Percentiles rank a stretch among this genome's conserved stretches.
These are phyloP conservation scores for Lanmaoa rubissima DNA, from an alignment of 768 basidiomycete species.

Conservation along the genomic window DNA sequence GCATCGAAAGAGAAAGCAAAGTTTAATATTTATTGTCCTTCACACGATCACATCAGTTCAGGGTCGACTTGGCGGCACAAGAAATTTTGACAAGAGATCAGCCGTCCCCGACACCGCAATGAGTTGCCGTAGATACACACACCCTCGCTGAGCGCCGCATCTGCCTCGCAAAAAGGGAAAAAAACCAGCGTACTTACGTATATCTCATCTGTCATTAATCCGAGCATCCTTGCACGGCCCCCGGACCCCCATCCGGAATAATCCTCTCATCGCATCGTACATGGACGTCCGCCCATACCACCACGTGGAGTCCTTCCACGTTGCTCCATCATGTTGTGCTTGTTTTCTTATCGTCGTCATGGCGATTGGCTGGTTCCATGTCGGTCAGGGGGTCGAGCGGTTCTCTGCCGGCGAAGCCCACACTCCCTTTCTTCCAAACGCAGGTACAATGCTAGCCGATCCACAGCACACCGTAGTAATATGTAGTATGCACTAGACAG, in stretches of 20 bases:
- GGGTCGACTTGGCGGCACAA: slow-evolving; percentile 14
- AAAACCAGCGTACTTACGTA: too few species aligned
- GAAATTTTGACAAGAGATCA: slow-evolving; percentile 1
- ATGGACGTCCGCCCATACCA: background rate
- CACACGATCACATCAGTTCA: slow-evolving; percentile 15
- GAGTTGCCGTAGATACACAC: slow-evolving; percentile 17
- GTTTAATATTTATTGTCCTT: slow-evolving; percentile 18
- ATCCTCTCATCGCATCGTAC: background rate
- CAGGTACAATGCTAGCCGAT: background rate
- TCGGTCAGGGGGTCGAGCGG: background rate
- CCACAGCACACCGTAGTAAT: background rate
- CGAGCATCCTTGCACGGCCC: background rate
- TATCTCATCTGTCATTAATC: too few species aligned
- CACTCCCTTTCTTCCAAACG: background rate
- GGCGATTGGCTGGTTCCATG: background rate
- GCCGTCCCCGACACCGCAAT: slow-evolving; percentile 14
- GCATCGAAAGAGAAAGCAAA: slow-evolving; percentile 7
- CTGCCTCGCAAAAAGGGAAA: too few species aligned
- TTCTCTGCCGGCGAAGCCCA: background rate
- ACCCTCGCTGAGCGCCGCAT: too few species aligned
- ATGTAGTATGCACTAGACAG: background rate
- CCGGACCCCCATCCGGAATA: background rate
- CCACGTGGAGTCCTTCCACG: slow-evolving; percentile 2
- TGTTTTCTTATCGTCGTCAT: slow-evolving; percentile 6
- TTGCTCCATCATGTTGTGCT: background rate